Evolutionary conservation across 306 rosid genomes (phyloP).

Genomic region (Begonia fuchsioides): DNA sequence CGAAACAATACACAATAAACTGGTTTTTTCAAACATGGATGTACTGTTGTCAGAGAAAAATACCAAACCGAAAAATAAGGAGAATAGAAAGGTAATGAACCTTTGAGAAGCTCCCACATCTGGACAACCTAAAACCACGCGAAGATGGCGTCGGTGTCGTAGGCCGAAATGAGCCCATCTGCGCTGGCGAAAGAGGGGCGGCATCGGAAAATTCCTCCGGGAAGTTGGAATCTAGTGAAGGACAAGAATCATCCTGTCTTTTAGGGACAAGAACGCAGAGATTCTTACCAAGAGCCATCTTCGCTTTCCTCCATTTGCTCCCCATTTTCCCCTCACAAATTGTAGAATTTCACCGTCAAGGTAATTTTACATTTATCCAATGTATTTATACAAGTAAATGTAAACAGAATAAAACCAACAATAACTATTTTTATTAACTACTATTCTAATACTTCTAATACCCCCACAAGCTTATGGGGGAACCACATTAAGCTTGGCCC

Average conservation of each 20-base stretch:
- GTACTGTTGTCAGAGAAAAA: too few species aligned
- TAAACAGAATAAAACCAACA: too few species aligned
- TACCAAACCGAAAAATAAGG: neutral
- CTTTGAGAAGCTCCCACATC: slow-evolving; percentile 36
- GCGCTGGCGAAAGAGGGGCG: slow-evolving; percentile 62
- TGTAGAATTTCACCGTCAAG: too few species aligned
- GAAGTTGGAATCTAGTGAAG: slow-evolving; percentile 24
- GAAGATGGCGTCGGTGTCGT: slow-evolving; percentile 35
- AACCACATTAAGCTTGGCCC: too few species aligned
- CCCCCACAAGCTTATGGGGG: too few species aligned
- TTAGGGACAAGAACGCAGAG: slow-evolving; percentile 71
- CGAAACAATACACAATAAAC: neutral
- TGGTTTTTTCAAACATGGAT: too few species aligned
- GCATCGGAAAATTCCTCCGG: slow-evolving; percentile 70
- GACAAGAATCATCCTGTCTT: slow-evolving; percentile 52
- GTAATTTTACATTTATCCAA: too few species aligned
- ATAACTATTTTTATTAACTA: too few species aligned
- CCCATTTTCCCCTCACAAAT: slow-evolving; percentile 45
- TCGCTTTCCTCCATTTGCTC: slow-evolving; percentile 91
- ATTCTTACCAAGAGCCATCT: slow-evolving; percentile 71
- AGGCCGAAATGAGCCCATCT: slow-evolving; percentile 36
- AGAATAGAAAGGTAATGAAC: slow-evolving; percentile 10
- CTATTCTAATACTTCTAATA: too few species aligned
- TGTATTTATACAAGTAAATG: too few species aligned
- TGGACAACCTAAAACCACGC: slow-evolving; percentile 26